Evolutionary conservation across 306 rosid genomes (phyloP), one percentile per base, ranked within the genome.

Genomic region (Amphicarpaea edgeworthii): DNA sequence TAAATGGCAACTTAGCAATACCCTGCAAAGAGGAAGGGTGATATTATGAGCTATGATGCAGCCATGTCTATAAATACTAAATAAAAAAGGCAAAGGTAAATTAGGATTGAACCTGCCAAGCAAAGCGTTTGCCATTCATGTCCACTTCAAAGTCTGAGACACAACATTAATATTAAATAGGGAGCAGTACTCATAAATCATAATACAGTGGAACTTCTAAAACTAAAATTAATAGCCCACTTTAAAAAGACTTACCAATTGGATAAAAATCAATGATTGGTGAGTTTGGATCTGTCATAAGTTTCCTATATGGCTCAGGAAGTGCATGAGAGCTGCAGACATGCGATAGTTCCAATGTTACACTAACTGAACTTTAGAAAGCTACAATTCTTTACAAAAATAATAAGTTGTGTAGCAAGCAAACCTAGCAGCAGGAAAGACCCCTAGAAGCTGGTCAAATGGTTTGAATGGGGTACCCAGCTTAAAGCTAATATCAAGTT

Each of bases 371-470:
- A 34, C 2, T 53, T 74, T 17, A 55, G 50, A 1, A 50, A 19
- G 62, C 55, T 30, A 30, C 17, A 77, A 64, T 28, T 38, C 32
- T 60, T 19, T 16, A 34, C n/a, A 8, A 28, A n/a, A 49, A 74
- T 3, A 23, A 32, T 28, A 51, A 70, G 71, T 62, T 20, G 57
- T 19, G 49, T 20, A 21, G 41, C 19, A 10, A 53, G 41, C 77
- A 54, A 38, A 96, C 99, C 99, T 96, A 66, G 99, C 99, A 68
- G 98, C 97, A 62, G 99, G 99, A 57, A 96, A 96, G 66, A 92
- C 99, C 68, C 98, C 99, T 54, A 96, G 82, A 60, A 96, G 97
- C 89, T 96, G 99, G 85, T 96, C 88, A 83, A 92, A 96, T 40
- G 99, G 99, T 86, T 93, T 92, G 74, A 96, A 96, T 43, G 99